A percentile compares a stretch with the other conserved stretches of the same genome.
phyloP scores from a whole-genome alignment of 305 asterid species.

The Withania somnifera region DNA sequence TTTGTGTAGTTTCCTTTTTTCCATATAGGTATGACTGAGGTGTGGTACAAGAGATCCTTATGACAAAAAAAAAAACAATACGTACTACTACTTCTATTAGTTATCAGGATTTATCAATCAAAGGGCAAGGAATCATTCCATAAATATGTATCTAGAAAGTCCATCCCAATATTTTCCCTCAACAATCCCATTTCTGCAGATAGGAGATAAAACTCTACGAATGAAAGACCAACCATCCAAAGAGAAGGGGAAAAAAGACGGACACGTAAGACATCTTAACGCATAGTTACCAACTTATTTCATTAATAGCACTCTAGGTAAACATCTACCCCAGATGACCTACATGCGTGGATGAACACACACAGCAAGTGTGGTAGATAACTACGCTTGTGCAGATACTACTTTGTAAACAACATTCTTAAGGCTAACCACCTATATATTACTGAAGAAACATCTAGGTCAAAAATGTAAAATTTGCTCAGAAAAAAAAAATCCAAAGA shows the following conservation, averaged over 20 bases:
- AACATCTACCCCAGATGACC: background rate
- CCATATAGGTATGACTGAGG: background rate
- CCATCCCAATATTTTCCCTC: background rate
- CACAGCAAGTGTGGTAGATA: background rate
- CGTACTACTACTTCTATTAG: background rate
- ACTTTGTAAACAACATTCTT: background rate
- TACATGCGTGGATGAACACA: background rate
- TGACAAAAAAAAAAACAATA: background rate
- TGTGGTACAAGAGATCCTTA: background rate
- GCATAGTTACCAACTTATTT: background rate
- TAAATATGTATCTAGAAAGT: background rate
- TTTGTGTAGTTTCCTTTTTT: background rate
- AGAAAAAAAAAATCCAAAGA: background rate
- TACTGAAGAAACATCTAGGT: background rate
- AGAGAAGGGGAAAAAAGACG: background rate
- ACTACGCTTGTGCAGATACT: background rate
- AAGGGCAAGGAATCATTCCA: background rate
- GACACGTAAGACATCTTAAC: background rate
- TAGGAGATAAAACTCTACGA: background rate
- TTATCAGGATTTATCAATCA: background rate
- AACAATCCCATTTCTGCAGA: background rate
- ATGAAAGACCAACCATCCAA: background rate
- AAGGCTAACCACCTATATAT: background rate
- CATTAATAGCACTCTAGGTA: background rate
- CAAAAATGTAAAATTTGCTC: background rate